Evolutionary conservation across 306 rosid genomes (phyloP).

Genomic region (Luffa aegyptiaca): DNA sequence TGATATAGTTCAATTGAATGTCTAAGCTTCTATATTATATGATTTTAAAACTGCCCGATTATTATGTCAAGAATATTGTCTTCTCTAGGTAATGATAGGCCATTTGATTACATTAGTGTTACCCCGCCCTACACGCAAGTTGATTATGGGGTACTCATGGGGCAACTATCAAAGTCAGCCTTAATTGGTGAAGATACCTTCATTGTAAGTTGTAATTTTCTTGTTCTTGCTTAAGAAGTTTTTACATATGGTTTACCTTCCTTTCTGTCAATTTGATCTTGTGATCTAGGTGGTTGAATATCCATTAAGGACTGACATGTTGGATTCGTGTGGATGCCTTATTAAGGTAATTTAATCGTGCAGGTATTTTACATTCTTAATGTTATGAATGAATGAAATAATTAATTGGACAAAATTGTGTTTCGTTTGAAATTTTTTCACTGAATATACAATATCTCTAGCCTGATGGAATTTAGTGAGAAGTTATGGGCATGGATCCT

Average conservation of each 20-base stretch:
- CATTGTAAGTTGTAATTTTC: conserved; percentile 39
- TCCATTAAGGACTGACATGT: conserved; percentile 72
- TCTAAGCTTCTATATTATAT: neutral
- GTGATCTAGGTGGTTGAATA: conserved; percentile 74
- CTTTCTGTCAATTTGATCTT: conserved; percentile 2
- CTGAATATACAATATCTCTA: neutral
- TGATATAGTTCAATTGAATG: neutral
- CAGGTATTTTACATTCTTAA: neutral
- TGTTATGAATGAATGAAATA: neutral
- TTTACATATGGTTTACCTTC: conserved; percentile 7
- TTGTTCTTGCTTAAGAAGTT: conserved; percentile 8
- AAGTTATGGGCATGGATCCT: neutral
- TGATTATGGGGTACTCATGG: conserved; percentile 67
- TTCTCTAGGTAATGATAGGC: conserved; percentile 43
- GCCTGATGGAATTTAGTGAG: neutral
- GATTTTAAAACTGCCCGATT: neutral
- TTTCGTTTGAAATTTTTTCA: neutral
- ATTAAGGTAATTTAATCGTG: conserved; percentile 50
- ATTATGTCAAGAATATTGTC: neutral
- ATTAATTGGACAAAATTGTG: neutral
- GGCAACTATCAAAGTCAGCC: conserved; percentile 59
- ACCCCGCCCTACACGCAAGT: conserved; percentile 91
- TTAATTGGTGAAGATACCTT: conserved; percentile 72
- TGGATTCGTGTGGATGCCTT: conserved; percentile 71
- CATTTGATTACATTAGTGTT: conserved; percentile 88